phyloP scores from a whole-genome alignment of 2,329 filamentous ascomycete genomes.

The Amesomyces nigricolor region DNA sequence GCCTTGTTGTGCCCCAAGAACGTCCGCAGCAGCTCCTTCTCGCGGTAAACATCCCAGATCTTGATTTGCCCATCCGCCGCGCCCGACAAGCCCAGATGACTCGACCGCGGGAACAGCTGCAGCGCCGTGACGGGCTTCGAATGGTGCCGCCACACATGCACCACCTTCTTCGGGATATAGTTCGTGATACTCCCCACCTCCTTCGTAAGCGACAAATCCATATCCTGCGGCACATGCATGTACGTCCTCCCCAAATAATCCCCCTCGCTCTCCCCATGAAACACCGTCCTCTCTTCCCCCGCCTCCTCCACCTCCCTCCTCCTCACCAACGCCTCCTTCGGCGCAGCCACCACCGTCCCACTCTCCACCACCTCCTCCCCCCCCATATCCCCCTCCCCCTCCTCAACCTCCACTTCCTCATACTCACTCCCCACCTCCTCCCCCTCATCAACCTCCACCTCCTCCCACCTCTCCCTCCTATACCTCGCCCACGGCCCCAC shows the following conservation, averaged over 20 bases:
- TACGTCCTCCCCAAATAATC: conserved; percentile 96
- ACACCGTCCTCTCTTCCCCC: conserved; percentile 75
- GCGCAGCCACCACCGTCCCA: conserved; percentile 54
- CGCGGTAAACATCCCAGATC: conserved; percentile 91
- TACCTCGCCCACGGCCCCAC: conserved; percentile 93
- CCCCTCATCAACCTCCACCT: conserved; percentile 65
- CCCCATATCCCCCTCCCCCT: conserved; percentile 39
- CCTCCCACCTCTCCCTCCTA: conserved; percentile 64
- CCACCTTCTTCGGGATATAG: conserved; percentile 88
- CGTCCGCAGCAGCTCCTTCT: conserved; percentile 81
- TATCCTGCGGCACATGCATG: conserved; percentile 92
- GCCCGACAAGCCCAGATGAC: conserved; percentile 84
- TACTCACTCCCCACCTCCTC: conserved; percentile 71
- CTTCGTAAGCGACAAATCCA: conserved; percentile 79
- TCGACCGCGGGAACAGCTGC: conserved; percentile 82
- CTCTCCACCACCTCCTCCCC: conserved; percentile 64
- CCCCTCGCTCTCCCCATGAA: conserved; percentile 75
- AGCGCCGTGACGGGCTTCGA: conserved; percentile 80
- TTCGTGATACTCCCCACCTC: conserved; percentile 77
- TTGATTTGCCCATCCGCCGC: conserved; percentile 87
- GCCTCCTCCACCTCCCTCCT: conserved; percentile 54
- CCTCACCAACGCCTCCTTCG: conserved; percentile 47
- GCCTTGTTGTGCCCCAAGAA: conserved; percentile 88
- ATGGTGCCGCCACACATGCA: conserved; percentile 84
- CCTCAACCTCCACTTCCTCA: conserved; percentile 71